Conservation (phyloP, 176 grass and related monocot species). For the Phoenix roebelenii region DNA sequence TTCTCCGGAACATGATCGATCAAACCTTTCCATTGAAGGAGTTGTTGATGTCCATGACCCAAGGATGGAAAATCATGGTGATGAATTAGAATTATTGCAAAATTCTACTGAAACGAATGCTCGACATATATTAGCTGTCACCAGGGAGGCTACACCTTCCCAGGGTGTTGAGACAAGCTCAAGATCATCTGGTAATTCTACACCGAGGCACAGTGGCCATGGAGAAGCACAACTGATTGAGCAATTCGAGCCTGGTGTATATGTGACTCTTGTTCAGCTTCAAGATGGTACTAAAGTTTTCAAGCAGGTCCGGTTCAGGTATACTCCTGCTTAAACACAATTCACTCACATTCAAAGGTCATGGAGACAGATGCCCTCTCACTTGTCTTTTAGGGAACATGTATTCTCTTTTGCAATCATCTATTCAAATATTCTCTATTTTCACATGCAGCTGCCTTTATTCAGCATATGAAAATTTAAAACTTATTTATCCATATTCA, state of each 20-base stretch:
- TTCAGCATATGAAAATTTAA: too few relatives aligned
- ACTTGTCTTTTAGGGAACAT: too few relatives aligned
- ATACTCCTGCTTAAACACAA: constrained; percentile 7
- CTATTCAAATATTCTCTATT: too few relatives aligned
- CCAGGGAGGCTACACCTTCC: constrained; percentile 26
- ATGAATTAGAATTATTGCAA: constrained; percentile 13
- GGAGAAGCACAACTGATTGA: constrained; percentile 56
- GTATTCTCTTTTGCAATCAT: too few relatives aligned
- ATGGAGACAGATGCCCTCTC: too few relatives aligned
- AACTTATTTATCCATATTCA: too few relatives aligned
- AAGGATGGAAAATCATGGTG: constrained; percentile 28
- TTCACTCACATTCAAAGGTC: too few relatives aligned
- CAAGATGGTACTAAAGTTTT: constrained; percentile 54
- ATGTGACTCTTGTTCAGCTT: constrained; percentile 47
- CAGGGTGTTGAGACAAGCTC: constrained; percentile 24
- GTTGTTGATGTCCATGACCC: constrained; percentile 14
- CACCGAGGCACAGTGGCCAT: constrained; percentile 35
- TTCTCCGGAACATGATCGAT: constrained; percentile 23
- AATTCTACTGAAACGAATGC: constrained; percentile 14
- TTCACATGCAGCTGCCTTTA: too few relatives aligned
- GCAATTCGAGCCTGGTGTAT: constrained; percentile 86
- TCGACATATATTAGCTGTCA: constrained; percentile 1
- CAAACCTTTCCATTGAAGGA: constrained; percentile 17
- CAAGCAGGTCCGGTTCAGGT: constrained; percentile 74
- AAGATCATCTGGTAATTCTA: constrained; percentile 25